phyloP scores from a whole-genome alignment of 2,329 filamentous ascomycete species.

The Alternaria sp. region DNA sequence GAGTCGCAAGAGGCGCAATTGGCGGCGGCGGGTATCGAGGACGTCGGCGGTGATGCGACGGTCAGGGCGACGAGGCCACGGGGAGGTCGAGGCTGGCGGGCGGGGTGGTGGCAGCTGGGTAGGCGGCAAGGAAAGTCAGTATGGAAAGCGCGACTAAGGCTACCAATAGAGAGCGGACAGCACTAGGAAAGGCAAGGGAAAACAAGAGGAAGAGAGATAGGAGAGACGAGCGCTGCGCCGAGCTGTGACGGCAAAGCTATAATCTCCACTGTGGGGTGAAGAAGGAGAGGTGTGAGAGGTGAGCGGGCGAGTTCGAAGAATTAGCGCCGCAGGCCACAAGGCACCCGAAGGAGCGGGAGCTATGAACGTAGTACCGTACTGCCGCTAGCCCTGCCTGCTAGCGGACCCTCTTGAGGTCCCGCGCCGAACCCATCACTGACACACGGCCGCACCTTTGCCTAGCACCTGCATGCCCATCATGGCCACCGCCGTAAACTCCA shows the following conservation, averaged over 20 bases:
- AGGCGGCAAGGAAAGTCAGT: conserved; percentile 40
- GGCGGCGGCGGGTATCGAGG: conserved; percentile 3
- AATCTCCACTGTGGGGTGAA: conserved; percentile 46
- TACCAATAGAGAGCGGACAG: conserved; percentile 36
- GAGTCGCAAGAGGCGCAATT: conserved; percentile 20
- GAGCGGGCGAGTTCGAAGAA: conserved; percentile 29
- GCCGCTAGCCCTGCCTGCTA: not conserved
- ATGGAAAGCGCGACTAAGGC: conserved; percentile 33
- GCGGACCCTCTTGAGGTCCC: not conserved
- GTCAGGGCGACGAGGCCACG: conserved; percentile 20
- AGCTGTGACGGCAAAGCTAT: conserved; percentile 40
- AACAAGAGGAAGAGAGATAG: conserved; percentile 46
- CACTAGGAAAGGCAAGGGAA: conserved; percentile 47
- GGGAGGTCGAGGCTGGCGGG: conserved; percentile 17
- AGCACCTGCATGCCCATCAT: conserved; percentile 10
- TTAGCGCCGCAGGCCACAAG: conserved; percentile 29
- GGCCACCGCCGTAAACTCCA: conserved; percentile 19
- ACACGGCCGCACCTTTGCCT: not conserved
- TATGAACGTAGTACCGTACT: not conserved
- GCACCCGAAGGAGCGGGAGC: conserved; percentile 25
- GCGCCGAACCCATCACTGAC: not conserved
- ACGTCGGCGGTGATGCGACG: conserved; percentile 10
- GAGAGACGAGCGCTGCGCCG: conserved; percentile 46
- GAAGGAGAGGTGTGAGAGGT: conserved; percentile 34
- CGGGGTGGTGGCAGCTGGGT: conserved; percentile 25